Conservation (phyloP, 257 asterid genomes). For the Solanum stenotomum region DNA sequence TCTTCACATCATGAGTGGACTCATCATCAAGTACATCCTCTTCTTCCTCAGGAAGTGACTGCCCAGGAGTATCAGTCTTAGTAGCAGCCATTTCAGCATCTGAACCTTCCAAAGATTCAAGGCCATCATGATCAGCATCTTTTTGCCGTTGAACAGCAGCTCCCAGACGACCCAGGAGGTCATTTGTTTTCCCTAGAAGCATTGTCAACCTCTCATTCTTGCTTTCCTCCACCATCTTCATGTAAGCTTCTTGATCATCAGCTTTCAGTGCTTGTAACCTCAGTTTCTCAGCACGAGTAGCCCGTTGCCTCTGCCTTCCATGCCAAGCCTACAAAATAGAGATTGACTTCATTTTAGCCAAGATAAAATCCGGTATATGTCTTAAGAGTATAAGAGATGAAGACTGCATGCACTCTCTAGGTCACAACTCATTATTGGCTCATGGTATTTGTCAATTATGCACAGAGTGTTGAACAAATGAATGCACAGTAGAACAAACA, state of each 20-base stretch:
- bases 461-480: not conserved
- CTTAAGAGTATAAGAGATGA: not conserved
- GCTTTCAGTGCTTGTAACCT: slow-evolving; percentile 98
- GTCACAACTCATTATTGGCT: not conserved
- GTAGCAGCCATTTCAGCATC: slow-evolving; percentile 49
- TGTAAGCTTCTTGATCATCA: slow-evolving; percentile 99
- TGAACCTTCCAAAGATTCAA: slow-evolving; percentile 52
- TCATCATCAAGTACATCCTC: slow-evolving; percentile 52
- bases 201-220: slow-evolving; percentile 88
- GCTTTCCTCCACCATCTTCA: slow-evolving; percentile 99
- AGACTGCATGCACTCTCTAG: not conserved
- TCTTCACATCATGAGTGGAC: slow-evolving; percentile 40
- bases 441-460: not conserved
- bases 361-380: not conserved
- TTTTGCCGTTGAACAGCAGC: slow-evolving; percentile 99
- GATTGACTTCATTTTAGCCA: not conserved
- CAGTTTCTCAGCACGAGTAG: slow-evolving; percentile 89
- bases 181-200: slow-evolving; percentile 97
- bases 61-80: slow-evolving; percentile 69
- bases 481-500: not conserved
- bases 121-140: slow-evolving; percentile 77
- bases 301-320: slow-evolving; percentile 95
- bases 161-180: slow-evolving; percentile 81
- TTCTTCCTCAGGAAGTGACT: slow-evolving; percentile 60
- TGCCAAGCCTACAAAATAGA: slow-evolving; percentile 80